These are phyloP conservation scores for Phyllosticta capitalensis DNA, from an alignment of 2,329 filamentous ascomycete species.

Conservation along the genomic window DNA sequence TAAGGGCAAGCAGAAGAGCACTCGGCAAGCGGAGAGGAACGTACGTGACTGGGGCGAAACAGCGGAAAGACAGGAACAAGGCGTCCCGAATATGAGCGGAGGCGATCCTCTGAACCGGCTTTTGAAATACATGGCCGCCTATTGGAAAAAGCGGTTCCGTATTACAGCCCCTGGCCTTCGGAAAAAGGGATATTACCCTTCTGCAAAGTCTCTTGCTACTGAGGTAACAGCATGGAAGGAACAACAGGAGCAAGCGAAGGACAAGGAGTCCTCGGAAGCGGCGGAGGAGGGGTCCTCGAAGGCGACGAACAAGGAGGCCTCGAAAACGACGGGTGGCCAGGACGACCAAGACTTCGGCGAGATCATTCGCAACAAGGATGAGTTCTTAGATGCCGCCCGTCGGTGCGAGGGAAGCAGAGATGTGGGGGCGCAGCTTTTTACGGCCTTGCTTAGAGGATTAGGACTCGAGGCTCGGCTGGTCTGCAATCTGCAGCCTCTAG, in stretches of 20 bases:
- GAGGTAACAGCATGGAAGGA: conserved; percentile 61
- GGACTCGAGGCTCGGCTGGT: conserved; percentile 78
- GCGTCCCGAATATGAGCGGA: conserved; percentile 65
- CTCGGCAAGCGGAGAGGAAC: conserved; percentile 30
- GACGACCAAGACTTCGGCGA: conserved; percentile 66
- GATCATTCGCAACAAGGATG: conserved; percentile 53
- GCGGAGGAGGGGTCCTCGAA: too few species aligned
- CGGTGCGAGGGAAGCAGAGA: conserved; percentile 74
- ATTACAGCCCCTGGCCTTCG: conserved; percentile 69
- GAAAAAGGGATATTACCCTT: conserved; percentile 81
- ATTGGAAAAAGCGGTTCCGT: conserved; percentile 80
- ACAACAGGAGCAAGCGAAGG: conserved; percentile 15
- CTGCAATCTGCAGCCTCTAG: conserved; percentile 72
- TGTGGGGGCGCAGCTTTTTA: conserved; percentile 81
- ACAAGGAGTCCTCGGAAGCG: background rate
- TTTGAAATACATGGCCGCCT: conserved; percentile 65
- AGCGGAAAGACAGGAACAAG: conserved; percentile 57
- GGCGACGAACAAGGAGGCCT: background rate
- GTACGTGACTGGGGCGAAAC: conserved; percentile 62
- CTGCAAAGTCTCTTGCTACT: conserved; percentile 59
- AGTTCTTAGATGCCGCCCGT: conserved; percentile 60
- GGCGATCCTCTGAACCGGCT: conserved; percentile 74
- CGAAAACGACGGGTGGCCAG: conserved; percentile 32
- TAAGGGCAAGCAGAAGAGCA: conserved; percentile 31
- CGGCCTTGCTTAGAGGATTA: conserved; percentile 68